Evolutionary conservation across 208 protist genomes (phyloP).

Genomic region (Acanthamoeba royreba): DNA sequence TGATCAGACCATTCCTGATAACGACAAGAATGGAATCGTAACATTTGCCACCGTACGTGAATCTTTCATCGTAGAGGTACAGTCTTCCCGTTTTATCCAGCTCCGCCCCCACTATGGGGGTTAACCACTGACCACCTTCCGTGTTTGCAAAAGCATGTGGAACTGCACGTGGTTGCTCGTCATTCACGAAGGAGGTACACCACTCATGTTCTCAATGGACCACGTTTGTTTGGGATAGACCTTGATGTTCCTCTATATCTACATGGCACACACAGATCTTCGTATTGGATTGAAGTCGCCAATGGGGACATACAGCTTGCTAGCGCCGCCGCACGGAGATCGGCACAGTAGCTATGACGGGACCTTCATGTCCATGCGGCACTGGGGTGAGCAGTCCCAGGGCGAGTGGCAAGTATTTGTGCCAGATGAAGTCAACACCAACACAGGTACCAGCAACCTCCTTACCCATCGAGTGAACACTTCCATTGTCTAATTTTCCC

Average conservation of each 20-base stretch:
- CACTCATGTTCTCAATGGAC: background rate
- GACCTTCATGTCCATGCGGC: background rate
- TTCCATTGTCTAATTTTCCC: no score
- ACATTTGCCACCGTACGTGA: background rate
- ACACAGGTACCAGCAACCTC: background rate
- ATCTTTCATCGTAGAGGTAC: background rate
- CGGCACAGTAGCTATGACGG: background rate
- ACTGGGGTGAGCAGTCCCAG: background rate
- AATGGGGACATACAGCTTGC: background rate
- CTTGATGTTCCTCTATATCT: no score
- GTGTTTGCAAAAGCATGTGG: background rate
- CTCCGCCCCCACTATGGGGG: no score
- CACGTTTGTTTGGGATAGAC: no score
- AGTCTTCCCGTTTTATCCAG: background rate
- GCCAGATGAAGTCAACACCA: background rate
- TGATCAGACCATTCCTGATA: background rate
- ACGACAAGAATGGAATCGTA: background rate
- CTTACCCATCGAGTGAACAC: no score
- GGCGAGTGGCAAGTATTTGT: background rate
- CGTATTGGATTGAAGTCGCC: background rate
- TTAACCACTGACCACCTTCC: background rate
- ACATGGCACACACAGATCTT: background rate
- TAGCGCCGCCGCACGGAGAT: background rate
- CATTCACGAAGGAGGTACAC: background rate
- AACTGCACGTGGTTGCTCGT: background rate